Evolutionary conservation across 495 filamentous ascomycete genomes (phyloP).

Genomic region (Aspergillus avenaceus): DNA sequence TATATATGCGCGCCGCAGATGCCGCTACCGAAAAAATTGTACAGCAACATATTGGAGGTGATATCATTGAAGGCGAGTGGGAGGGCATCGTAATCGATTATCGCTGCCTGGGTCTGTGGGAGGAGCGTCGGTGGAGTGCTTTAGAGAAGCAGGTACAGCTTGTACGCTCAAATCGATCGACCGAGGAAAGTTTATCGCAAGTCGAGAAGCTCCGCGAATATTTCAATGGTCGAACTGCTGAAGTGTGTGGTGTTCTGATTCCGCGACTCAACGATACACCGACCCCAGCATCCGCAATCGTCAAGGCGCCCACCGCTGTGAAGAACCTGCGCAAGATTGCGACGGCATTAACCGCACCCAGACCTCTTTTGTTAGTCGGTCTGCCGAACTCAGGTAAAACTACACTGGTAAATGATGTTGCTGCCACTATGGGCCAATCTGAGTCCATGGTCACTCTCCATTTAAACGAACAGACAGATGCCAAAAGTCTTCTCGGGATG

Average conservation of each 20-base stretch:
- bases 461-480: constrained; percentile 95
- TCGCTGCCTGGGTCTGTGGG: constrained; percentile 77
- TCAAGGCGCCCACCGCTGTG: constrained; percentile 67
- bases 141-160: constrained; percentile 24
- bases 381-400: constrained; percentile 89
- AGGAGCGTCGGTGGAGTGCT: constrained; percentile 51
- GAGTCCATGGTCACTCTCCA: constrained; percentile 83
- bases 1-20: constrained; percentile 79
- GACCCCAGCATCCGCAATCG: constrained; percentile 47
- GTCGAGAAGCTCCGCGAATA: constrained; percentile 34
- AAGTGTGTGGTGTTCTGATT: constrained; percentile 62
- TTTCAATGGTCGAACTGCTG: constrained; percentile 47
- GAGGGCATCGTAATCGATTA: constrained; percentile 81
- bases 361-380: constrained; percentile 77
- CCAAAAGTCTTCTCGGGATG: constrained; percentile 88
- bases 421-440: constrained; percentile 67
- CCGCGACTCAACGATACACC: constrained; percentile 54
- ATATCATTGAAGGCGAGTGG: constrained; percentile 61
- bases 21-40: constrained; percentile 67
- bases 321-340: constrained; percentile 68
- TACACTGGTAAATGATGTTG: constrained; percentile 75
- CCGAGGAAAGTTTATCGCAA: constrained; percentile 21
- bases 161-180: constrained; percentile 18
- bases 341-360: constrained; percentile 53
- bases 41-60: constrained; percentile 54